Conservation (phyloP, 306 rosid genomes). For the Cucumis cinereus region DNA sequence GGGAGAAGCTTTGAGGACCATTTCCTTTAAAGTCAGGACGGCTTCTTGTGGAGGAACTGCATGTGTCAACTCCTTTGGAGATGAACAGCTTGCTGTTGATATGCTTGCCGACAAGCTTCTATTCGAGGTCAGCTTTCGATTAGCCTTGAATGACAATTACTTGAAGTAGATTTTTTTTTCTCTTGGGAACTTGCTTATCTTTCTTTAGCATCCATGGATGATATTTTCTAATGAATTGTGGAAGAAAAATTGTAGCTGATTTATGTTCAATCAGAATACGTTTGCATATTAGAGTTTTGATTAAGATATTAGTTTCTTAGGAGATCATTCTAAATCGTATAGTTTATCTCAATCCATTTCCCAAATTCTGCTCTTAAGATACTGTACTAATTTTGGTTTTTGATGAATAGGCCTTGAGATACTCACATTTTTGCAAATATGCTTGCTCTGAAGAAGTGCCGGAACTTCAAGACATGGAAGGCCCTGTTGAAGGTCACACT, state of each 20-base stretch:
- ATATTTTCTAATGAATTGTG: neutral
- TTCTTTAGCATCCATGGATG: neutral
- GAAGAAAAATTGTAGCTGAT: neutral
- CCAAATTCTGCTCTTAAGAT: neutral
- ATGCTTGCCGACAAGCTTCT: slow-evolving; percentile 86
- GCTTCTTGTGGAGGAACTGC: slow-evolving; percentile 99
- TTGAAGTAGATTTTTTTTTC: neutral
- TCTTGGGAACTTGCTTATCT: neutral
- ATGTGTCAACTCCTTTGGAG: slow-evolving; percentile 93
- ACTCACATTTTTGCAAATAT: slow-evolving; percentile 89
- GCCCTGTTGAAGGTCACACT: slow-evolving; percentile 72
- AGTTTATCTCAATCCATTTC: neutral
- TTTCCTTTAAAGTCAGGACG: slow-evolving; percentile 89
- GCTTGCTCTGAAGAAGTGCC: slow-evolving; percentile 98
- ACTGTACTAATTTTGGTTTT: neutral
- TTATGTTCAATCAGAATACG: neutral
- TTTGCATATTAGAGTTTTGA: neutral
- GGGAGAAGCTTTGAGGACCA: slow-evolving; percentile 96
- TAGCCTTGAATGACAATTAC: neutral
- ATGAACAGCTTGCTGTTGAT: slow-evolving; percentile 97
- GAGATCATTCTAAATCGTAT: neutral
- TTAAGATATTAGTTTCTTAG: neutral
- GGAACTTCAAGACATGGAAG: slow-evolving; percentile 98
- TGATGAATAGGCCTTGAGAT: slow-evolving; percentile 52
- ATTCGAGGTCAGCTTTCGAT: slow-evolving; percentile 46